Evolutionary conservation across 129 eudicot species (phyloP).

Genomic region (Oenanthe sinensis): DNA sequence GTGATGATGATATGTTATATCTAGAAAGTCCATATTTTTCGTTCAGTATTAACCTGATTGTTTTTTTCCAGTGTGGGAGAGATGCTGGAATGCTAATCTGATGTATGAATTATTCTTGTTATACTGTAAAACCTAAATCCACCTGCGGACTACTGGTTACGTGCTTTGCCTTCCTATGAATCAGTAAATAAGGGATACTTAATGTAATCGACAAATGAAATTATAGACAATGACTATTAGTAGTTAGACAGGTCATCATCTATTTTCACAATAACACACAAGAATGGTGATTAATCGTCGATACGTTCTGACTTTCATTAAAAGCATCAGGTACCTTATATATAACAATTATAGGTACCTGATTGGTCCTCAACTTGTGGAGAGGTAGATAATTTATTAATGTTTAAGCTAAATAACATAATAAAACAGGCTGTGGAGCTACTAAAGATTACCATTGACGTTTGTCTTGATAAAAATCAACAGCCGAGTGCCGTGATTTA

Average conservation of each 20-base stretch:
- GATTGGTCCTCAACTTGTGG: not conserved
- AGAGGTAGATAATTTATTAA: not conserved
- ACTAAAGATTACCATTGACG: not conserved
- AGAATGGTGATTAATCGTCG: not conserved
- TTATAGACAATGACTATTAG: not conserved
- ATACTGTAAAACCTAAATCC: no score
- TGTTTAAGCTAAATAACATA: not conserved
- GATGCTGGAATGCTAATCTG: no score
- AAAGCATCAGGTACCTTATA: not conserved
- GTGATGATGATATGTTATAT: no score
- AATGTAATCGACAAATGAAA: not conserved
- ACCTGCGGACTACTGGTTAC: not conserved
- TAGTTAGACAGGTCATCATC: not conserved
- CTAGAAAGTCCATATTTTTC: no score
- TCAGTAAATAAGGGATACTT: not conserved
- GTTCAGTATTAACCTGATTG: no score
- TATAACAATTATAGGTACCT: not conserved
- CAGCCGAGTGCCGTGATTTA: not conserved
- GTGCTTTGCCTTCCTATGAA: not conserved
- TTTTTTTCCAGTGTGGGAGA: no score
- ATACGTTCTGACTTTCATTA: not conserved
- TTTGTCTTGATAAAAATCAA: no score
- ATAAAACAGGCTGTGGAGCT: not conserved
- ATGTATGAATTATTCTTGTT: no score
- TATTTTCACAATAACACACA: not conserved